These are phyloP conservation scores for Porphyrellus cyaneotinctus DNA, from an alignment of 768 basidiomycete genomes.

Conservation along the genomic window DNA sequence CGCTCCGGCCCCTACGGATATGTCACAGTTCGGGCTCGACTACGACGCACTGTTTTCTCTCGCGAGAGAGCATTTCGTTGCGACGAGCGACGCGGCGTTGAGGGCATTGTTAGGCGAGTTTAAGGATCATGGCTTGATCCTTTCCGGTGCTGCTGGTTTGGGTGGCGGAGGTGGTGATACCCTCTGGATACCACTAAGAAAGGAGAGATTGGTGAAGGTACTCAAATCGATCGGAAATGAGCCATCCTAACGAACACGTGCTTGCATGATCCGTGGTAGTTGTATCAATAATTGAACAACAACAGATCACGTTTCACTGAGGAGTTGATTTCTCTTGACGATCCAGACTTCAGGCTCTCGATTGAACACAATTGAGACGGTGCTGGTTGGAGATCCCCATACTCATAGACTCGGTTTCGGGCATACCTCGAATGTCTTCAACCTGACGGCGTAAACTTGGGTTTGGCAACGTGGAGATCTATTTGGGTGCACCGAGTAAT, in stretches of 20 bases:
- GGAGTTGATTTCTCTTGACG: too few relatives aligned
- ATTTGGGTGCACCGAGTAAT: too few relatives aligned
- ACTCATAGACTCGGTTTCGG: too few relatives aligned
- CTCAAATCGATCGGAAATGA: constrained; percentile 31
- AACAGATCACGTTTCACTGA: neutral
- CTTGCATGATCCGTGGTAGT: neutral
- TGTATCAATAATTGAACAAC: neutral
- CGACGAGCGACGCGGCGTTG: constrained; percentile 82
- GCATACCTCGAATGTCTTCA: too few relatives aligned
- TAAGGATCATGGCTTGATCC: constrained; percentile 84
- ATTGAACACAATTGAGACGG: too few relatives aligned
- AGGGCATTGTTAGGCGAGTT: constrained; percentile 85
- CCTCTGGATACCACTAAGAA: constrained; percentile 85
- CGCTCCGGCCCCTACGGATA: constrained; percentile 9
- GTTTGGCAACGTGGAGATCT: too few relatives aligned
- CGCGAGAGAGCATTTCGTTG: constrained; percentile 81
- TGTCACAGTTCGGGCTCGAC: constrained; percentile 51
- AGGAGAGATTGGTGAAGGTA: constrained; percentile 60
- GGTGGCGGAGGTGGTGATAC: constrained; percentile 49
- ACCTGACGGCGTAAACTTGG: too few relatives aligned
- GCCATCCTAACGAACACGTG: constrained; percentile 8
- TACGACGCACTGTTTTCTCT: constrained; percentile 68
- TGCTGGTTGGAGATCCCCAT: too few relatives aligned
- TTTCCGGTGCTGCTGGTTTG: constrained; percentile 40
- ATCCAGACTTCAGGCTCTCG: too few relatives aligned